Evolutionary conservation across 805 yeast species (phyloP).

Genomic region (Teunomyces cretensis): DNA sequence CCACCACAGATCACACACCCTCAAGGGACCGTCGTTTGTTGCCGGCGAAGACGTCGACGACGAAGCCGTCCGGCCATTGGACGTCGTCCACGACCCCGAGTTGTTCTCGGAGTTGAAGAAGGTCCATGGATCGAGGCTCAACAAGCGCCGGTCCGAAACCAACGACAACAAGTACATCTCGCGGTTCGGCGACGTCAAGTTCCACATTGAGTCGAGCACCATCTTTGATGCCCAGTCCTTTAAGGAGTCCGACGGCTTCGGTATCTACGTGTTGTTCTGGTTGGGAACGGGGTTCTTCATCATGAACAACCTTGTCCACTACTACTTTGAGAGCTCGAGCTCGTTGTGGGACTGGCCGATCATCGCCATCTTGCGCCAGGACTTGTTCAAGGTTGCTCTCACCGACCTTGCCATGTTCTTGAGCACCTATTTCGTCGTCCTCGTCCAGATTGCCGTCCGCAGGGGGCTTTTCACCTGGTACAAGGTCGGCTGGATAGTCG

Average conservation of each 20-base stretch:
- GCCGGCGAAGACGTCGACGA: no score
- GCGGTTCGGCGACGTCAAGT: conserved; percentile 54
- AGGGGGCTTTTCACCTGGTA: conserved; percentile 56
- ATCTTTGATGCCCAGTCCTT: conserved; percentile 54
- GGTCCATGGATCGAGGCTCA: neutral
- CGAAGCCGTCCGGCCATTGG: no score
- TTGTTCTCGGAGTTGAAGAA: neutral
- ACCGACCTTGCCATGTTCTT: conserved; percentile 78
- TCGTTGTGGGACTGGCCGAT: conserved; percentile 53
- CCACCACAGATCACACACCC: neutral
- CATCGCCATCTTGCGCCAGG: conserved; percentile 54
- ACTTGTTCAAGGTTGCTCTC: conserved; percentile 64
- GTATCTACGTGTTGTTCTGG: conserved; percentile 83
- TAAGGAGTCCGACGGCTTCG: conserved; percentile 58
- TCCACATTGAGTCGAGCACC: conserved; percentile 37
- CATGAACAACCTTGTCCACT: conserved; percentile 52
- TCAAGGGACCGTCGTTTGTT: neutral
- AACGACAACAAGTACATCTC: conserved; percentile 36
- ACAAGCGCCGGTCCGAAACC: neutral
- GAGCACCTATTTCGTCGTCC: conserved; percentile 57
- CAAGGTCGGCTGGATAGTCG: conserved; percentile 60
- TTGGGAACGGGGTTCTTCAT: conserved; percentile 57
- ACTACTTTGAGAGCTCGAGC: conserved; percentile 47
- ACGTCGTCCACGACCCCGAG: neutral
- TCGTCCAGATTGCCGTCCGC: conserved; percentile 57